A percentile compares a stretch with the other conserved stretches of the same genome.
Evolutionary conservation across 352 stramenopile genomes (phyloP).

Genomic region (Globisporangium nunn): DNA sequence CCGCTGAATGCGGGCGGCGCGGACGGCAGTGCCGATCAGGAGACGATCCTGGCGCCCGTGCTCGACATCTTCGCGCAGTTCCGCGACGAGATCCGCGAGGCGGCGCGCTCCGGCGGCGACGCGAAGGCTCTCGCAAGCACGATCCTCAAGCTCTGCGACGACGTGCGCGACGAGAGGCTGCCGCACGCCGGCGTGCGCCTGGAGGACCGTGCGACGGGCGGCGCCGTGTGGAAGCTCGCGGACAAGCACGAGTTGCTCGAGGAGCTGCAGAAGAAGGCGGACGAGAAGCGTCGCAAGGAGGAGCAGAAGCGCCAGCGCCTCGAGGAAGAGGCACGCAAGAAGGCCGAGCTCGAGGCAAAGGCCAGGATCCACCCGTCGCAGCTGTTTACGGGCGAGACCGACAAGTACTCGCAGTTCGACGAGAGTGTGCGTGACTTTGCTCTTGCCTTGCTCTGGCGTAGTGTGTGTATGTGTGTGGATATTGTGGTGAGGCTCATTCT

Average conservation of each 20-base stretch:
- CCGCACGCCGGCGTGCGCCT: constrained; percentile 83
- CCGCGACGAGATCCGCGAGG: constrained; percentile 74
- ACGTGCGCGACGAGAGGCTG: constrained; percentile 86
- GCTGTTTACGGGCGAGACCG: constrained; percentile 88
- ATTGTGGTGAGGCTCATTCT: background rate
- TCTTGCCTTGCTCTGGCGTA: too few relatives aligned
- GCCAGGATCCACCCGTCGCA: constrained; percentile 88
- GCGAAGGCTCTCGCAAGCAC: constrained; percentile 50
- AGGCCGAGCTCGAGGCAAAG: constrained; percentile 77
- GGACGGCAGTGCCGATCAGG: constrained; percentile 36
- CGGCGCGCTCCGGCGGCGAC: constrained; percentile 42
- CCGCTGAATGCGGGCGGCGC: constrained; percentile 35
- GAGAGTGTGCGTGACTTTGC: constrained; percentile 40
- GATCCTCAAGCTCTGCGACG: constrained; percentile 82
- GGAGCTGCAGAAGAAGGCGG: constrained; percentile 69
- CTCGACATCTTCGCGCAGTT: constrained; percentile 89
- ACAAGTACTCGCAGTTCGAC: constrained; percentile 90
- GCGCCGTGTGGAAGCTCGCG: constrained; percentile 87
- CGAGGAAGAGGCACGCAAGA: constrained; percentile 69
- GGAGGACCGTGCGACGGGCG: constrained; percentile 66
- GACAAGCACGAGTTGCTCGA: constrained; percentile 84
- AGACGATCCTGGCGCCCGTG: constrained; percentile 78
- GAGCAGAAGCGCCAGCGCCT: constrained; percentile 68
- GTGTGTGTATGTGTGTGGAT: background rate
- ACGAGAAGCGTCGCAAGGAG: constrained; percentile 76